Percentiles rank a stretch among this genome's conserved stretches.
These are phyloP conservation scores for Peniophora sp. DNA, from an alignment of 1,284 basidiomycete genomes.

Conservation along the genomic window DNA sequence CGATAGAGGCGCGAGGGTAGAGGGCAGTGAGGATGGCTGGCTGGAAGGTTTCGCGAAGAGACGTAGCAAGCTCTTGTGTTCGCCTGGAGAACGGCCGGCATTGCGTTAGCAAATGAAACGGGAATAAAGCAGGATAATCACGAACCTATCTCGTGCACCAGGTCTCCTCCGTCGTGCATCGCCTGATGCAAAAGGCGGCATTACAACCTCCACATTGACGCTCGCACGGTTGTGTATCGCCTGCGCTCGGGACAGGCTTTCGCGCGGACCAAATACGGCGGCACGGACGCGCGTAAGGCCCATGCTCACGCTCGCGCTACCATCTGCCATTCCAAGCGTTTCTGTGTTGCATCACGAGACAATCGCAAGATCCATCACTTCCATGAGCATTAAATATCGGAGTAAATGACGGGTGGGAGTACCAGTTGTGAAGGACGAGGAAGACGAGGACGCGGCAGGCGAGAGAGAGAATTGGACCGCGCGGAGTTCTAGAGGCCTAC, in stretches of 20 bases:
- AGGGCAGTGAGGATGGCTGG: constrained; percentile 87
- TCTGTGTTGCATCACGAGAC: too few relatives aligned
- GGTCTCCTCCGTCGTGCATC: constrained; percentile 69
- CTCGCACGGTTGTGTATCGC: constrained; percentile 77
- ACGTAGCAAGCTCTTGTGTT: constrained; percentile 78
- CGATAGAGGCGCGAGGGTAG: constrained; percentile 91
- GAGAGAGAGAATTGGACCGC: constrained; percentile 75
- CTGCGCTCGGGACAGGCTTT: constrained; percentile 71
- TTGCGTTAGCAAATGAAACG: constrained; percentile 3
- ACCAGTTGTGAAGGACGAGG: too few relatives aligned
- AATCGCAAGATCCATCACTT: too few relatives aligned
- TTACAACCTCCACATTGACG: constrained; percentile 79
- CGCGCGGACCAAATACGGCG: constrained; percentile 87
- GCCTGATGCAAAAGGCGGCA: constrained; percentile 81
- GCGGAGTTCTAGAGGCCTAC: constrained; percentile 85
- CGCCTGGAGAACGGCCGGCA: constrained; percentile 48
- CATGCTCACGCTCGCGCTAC: constrained; percentile 78
- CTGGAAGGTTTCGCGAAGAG: constrained; percentile 91
- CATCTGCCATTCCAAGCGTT: constrained; percentile 45
- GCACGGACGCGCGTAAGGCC: constrained; percentile 86
- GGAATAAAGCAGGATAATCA: constrained; percentile 10
- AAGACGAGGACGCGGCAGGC: constrained; percentile 42
- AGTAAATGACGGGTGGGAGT: too few relatives aligned
- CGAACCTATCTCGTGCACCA: constrained; percentile 82
- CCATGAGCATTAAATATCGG: too few relatives aligned